A percentile compares a stretch with the other conserved stretches of the same genome.
Evolutionary conservation across 768 basidiomycete genomes (phyloP).

Genomic region (Kwoniella sp.): DNA sequence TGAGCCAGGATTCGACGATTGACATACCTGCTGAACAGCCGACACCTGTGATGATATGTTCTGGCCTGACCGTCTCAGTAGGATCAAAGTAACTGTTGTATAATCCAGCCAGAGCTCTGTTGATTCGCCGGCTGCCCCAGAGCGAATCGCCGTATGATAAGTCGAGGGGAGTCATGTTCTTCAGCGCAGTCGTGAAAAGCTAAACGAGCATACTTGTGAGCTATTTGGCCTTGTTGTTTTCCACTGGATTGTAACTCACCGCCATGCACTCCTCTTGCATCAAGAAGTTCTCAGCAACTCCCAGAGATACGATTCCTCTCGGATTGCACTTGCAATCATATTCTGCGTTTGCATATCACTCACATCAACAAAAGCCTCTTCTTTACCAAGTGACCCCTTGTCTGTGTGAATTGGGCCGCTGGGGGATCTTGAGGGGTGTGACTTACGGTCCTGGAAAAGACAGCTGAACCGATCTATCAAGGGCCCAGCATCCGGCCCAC

Average conservation of each 20-base stretch:
- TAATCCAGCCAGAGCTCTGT: constrained; percentile 40
- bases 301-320: constrained; percentile 50
- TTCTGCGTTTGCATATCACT: constrained; percentile 11
- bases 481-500: constrained; percentile 50
- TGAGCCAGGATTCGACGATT: not conserved
- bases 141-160: constrained; percentile 52
- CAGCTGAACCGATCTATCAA: constrained; percentile 52
- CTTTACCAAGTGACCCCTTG: too few relatives aligned
- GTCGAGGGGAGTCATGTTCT: constrained; percentile 38
- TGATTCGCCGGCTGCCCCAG: constrained; percentile 51
- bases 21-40: constrained; percentile 45
- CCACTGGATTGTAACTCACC: too few relatives aligned
- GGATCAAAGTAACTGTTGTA: constrained; percentile 44
- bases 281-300: constrained; percentile 52
- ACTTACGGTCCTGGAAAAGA: constrained; percentile 50
- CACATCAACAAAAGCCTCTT: too few relatives aligned
- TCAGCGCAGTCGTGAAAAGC: constrained; percentile 41
- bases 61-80: constrained; percentile 33
- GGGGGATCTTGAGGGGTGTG: too few relatives aligned
- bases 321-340: constrained; percentile 46
- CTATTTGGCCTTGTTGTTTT: too few relatives aligned
- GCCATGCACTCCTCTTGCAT: constrained; percentile 47
- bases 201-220: constrained; percentile 4
- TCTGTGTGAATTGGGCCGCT: too few relatives aligned
- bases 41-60: constrained; percentile 45